Evolutionary conservation across 1,284 basidiomycete genomes (phyloP).

Genomic region (Ganoderma boninense): DNA sequence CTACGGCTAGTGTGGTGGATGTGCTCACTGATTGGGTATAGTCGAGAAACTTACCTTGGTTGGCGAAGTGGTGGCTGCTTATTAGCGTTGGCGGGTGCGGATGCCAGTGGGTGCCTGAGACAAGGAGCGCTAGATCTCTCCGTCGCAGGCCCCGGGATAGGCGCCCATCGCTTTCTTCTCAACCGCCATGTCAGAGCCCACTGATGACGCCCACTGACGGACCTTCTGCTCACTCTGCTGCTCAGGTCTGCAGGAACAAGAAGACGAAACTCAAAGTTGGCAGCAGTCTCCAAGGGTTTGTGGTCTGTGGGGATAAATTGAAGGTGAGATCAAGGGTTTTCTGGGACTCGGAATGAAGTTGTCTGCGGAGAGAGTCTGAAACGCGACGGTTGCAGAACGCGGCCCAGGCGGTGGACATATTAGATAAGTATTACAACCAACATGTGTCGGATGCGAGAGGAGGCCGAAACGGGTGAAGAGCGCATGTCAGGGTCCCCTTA

Average conservation of each 20-base stretch:
- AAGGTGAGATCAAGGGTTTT: background rate
- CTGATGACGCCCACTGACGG: too few species aligned
- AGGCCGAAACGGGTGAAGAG: too few species aligned
- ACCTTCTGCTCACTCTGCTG: too few species aligned
- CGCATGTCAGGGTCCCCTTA: too few species aligned
- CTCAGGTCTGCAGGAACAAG: background rate
- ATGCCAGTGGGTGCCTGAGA: background rate
- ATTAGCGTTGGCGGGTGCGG: background rate
- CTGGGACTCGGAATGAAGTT: background rate
- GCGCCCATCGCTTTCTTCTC: too few species aligned
- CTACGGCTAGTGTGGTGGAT: background rate
- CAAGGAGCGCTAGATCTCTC: too few species aligned
- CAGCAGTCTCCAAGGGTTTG: background rate
- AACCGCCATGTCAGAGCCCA: too few species aligned
- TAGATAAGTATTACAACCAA: background rate
- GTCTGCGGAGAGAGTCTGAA: background rate
- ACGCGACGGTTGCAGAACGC: background rate
- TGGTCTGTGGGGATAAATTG: background rate
- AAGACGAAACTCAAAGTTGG: background rate
- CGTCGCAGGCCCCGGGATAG: too few species aligned
- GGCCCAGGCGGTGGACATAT: background rate
- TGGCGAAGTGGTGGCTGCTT: too few species aligned
- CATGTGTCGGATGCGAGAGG: too few species aligned
- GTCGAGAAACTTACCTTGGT: background rate
- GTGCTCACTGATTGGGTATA: background rate